Percentiles rank a stretch among this genome's conserved stretches.
phyloP scores from a whole-genome alignment of 306 rosid genomes.

The Ceratonia siliqua region DNA sequence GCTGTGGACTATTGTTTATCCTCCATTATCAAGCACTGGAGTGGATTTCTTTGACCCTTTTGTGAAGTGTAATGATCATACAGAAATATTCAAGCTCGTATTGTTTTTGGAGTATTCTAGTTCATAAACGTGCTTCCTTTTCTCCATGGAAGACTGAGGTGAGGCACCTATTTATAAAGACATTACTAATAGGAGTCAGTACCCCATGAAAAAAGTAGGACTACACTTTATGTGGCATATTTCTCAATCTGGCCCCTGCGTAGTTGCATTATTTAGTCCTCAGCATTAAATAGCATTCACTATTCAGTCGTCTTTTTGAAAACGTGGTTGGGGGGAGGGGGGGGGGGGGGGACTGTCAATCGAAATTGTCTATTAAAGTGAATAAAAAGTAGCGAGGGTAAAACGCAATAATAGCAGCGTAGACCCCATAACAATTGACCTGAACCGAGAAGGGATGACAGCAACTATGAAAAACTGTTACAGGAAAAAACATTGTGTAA shows the following conservation, averaged over 20 bases:
- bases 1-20: not conserved
- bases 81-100: not conserved
- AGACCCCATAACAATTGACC: not conserved
- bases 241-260: no score
- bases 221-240: no score
- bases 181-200: not conserved
- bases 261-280: no score
- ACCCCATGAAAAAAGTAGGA: not conserved
- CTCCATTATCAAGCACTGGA: not conserved
- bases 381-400: not conserved
- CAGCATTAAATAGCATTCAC: no score
- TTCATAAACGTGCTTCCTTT: slow-evolving; percentile 4
- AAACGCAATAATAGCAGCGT: not conserved
- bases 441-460: not conserved
- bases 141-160: not conserved
- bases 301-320: no score
- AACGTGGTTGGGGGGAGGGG: not conserved
- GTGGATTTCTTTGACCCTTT: not conserved
- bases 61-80: not conserved
- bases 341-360: not conserved
- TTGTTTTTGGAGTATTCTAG: not conserved
- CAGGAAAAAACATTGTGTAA: no score
- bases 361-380: not conserved
- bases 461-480: not conserved
- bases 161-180: not conserved